phyloP scores from a whole-genome alignment of 31 red algal genomes.

The Endocladia muricata region DNA sequence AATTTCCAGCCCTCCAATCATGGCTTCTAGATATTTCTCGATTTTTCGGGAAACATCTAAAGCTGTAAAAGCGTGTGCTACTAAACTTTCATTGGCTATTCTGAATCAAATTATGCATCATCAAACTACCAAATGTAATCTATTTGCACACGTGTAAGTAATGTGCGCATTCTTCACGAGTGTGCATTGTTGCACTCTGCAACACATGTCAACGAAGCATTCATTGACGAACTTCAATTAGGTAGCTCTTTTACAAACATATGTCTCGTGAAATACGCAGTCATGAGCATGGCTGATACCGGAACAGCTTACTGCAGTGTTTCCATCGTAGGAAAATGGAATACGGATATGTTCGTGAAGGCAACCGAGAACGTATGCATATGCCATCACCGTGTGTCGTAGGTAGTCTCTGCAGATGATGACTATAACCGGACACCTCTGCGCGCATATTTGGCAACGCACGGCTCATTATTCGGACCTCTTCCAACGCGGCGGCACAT shows the following conservation, averaged over 20 bases:
- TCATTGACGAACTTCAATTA: slow-evolving; percentile 18
- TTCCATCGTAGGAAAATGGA: background rate
- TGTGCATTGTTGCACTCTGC: too few species aligned
- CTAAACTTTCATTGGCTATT: too few species aligned
- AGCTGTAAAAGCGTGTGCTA: too few species aligned
- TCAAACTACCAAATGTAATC: too few species aligned
- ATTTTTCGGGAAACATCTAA: too few species aligned
- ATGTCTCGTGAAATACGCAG: background rate
- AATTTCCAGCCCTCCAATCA: too few species aligned
- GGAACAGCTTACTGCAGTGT: slow-evolving; percentile 22
- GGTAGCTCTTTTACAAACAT: slow-evolving; percentile 9
- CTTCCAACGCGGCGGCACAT: background rate
- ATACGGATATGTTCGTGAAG: background rate
- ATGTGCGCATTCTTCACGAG: too few species aligned
- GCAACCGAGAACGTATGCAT: slow-evolving; percentile 15
- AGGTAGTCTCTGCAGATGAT: background rate
- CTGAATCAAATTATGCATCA: too few species aligned
- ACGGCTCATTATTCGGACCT: background rate
- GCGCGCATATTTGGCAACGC: background rate
- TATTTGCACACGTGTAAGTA: too few species aligned
- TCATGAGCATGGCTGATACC: slow-evolving; percentile 15
- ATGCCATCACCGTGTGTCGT: slow-evolving; percentile 26
- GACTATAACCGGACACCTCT: slow-evolving; percentile 10
- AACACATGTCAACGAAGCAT: slow-evolving; percentile 34
- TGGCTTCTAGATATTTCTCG: too few species aligned